Conservation (phyloP, 352 stramenopile genomes). For the Aphanomyces cochlioides region DNA sequence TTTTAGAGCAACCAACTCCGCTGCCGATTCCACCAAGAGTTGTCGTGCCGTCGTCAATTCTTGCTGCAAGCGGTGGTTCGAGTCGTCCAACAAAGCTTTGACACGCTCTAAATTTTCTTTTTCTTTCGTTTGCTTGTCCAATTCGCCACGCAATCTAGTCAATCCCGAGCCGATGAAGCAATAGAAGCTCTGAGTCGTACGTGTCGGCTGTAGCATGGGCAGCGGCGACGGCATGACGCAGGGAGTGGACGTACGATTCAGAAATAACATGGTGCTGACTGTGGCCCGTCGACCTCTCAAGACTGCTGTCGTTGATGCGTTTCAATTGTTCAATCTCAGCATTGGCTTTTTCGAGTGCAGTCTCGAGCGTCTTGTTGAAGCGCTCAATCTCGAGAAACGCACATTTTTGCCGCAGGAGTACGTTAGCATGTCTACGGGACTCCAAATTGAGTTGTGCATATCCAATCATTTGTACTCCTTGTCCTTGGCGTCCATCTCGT, state of each 20-base stretch:
- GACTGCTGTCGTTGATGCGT: neutral
- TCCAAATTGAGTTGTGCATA: neutral
- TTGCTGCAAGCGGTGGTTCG: neutral
- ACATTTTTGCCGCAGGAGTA: conserved; percentile 16
- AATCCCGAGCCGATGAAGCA: neutral
- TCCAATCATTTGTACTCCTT: neutral
- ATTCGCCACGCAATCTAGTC: conserved; percentile 5
- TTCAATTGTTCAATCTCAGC: conserved; percentile 10
- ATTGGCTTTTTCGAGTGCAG: neutral
- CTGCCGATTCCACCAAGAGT: conserved; percentile 18
- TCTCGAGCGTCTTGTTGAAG: conserved; percentile 10
- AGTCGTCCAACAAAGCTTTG: neutral
- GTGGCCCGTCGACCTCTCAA: neutral
- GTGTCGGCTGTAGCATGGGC: conserved; percentile 3
- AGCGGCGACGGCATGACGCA: neutral
- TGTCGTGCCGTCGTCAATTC: conserved; percentile 3
- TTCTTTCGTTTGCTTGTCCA: conserved; percentile 7
- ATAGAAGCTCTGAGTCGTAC: conserved; percentile 2
- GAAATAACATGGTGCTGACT: conserved; percentile 5
- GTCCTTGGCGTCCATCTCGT: conserved; percentile 19
- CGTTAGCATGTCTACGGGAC: neutral
- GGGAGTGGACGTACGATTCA: conserved; percentile 12
- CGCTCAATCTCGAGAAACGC: conserved; percentile 18
- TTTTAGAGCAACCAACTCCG: conserved; percentile 4
- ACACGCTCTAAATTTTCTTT: neutral